Evolutionary conservation across 345 rosid genomes (phyloP).

Genomic region (Populus ilicifolia): DNA sequence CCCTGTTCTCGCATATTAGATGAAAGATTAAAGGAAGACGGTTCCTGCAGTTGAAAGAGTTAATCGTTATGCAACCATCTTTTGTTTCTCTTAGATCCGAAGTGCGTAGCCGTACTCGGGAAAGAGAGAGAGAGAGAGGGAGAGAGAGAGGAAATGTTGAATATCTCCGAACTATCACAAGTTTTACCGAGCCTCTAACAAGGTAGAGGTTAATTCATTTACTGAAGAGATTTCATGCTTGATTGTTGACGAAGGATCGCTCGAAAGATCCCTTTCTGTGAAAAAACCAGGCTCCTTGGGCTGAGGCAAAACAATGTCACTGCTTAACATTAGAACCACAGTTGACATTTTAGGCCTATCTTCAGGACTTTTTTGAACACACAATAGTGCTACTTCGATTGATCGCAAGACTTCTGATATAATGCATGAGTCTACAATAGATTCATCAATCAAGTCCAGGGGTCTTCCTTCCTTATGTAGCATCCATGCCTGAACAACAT

Average conservation of each 20-base stretch:
- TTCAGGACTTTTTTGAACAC: slow-evolving; percentile 14
- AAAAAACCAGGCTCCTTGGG: slow-evolving; percentile 22
- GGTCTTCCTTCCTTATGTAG: slow-evolving; percentile 3
- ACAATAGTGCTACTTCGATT: slow-evolving; percentile 15
- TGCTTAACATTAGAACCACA: slow-evolving; percentile 16
- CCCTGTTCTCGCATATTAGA: no score
- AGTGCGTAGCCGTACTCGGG: no score
- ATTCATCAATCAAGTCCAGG: neutral
- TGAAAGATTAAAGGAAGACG: no score
- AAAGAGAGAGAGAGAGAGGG: no score
- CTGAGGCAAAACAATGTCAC: slow-evolving; percentile 9
- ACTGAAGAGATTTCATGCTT: slow-evolving; percentile 8
- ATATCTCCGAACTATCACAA: neutral
- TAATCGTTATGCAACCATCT: no score
- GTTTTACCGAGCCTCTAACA: slow-evolving; percentile 8
- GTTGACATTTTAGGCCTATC: slow-evolving; percentile 20
- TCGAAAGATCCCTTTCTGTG: slow-evolving; percentile 4
- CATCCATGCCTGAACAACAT: slow-evolving; percentile 3
- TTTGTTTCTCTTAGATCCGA: no score
- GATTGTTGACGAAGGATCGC: slow-evolving; percentile 11
- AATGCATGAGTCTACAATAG: neutral
- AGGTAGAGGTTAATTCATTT: slow-evolving; percentile 13
- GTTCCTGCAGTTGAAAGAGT: no score
- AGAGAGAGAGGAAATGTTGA: no score
- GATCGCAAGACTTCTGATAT: neutral